Evolutionary conservation across 805 yeast species (phyloP), one percentile per base, ranked within the genome.

Genomic region (Hanseniaspora vineae): DNA sequence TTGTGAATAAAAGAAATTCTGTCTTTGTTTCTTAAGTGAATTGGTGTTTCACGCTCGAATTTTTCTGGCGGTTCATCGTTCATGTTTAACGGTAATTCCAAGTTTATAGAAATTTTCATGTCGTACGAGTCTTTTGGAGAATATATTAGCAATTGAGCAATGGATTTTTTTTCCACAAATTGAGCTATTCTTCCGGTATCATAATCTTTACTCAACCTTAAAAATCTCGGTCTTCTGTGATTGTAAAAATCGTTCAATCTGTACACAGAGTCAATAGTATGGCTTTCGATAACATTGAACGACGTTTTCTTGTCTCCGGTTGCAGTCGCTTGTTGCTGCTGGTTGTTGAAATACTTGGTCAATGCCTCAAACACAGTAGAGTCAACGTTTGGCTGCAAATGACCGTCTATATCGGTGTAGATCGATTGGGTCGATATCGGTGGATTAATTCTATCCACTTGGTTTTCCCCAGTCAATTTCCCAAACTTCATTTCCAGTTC

Each of bases 401-500:
- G 69, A 23, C 80, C 77, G 50, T 73, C 77, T 31, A 75, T 62
- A 52, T 79, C 78, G 31, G 77, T 80, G 44, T 67, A 69, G 9
- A 84, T 70, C 49, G 83, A 71, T 60, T 84, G 92, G 3, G 87
- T 76, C 5, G 79, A 75, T 3, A 84, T 78, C 12, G 84, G 84
- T 19, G 84, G 66, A 50, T 71, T 72, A 33, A 84, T 69, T 51
- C 92, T 68, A 54, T 75, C 71, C 46, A 84, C 85, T 19, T 75
- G 66, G 18, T 68, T 71, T 51, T 79, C 80, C 52, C 80, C 82
- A 66, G 80, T 76, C 29, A 84, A 76, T 17, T 77, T 69, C 4
- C 94, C 94, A 54, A 81, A 75, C 58, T 84, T 84, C 58, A 82
- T 68, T 64, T 84, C 94, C 55, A 84, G 64, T 66, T 84, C 94